These are phyloP conservation scores for Cupressus sempervirens DNA, from an alignment of 75 land plant species.

Conservation along the genomic window DNA sequence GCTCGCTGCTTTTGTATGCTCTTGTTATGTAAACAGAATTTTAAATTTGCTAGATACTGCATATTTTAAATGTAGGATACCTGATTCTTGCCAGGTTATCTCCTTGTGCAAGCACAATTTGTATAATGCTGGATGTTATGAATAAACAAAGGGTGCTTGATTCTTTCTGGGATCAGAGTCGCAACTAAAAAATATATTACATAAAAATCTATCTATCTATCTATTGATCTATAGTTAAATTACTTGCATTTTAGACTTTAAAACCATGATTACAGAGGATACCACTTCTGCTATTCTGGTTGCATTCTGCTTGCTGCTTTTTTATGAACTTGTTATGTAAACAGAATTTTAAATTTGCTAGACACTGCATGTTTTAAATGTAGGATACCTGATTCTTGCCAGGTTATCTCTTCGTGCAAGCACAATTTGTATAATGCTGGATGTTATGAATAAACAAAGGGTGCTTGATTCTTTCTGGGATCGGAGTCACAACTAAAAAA, in stretches of 20 bases:
- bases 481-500: neutral
- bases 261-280: neutral
- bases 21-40: neutral
- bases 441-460: neutral
- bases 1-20: neutral
- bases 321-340: neutral
- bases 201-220: neutral
- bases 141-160: neutral
- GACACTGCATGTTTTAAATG: neutral
- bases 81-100: neutral
- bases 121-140: neutral
- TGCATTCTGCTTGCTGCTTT: neutral
- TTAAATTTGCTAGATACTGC: neutral
- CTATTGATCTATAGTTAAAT: neutral
- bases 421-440: neutral
- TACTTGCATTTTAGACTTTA: neutral
- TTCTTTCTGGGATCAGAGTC: neutral
- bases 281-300: neutral
- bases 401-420: neutral
- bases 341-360: neutral
- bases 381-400: too few species aligned
- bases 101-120: neutral
- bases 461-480: neutral
- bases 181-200: neutral
- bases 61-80: neutral